Base-by-base conservation (phyloP, 768 basidiomycete genomes). In the Hirschioporus abietinus region DNA sequence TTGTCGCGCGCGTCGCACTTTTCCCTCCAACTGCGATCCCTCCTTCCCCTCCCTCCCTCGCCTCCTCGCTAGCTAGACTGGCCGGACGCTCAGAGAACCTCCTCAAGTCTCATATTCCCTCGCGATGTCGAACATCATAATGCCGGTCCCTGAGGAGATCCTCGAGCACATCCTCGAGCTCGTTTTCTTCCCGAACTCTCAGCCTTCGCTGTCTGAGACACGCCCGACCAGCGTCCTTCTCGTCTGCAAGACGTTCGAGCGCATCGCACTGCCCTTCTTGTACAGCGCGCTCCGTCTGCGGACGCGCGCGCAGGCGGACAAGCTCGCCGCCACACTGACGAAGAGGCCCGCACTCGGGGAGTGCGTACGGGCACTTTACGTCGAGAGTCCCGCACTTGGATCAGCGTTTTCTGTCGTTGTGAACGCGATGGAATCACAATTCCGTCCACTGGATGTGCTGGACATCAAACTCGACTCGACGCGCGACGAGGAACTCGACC, bases 241-340 rank as follows among this genome's bases (percentile, higher is more conserved):
- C 42, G 42, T 52, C 60, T 87, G 76, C 63, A 81, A 75, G 52
- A 71, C 76, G 25, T 86, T 88, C 76, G 74, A 80, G 59, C 81
- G 89, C 67, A 87, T 90, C 67, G 81, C 79, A 1, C 81, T 81
- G 0, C 87, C 88, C 1, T 78, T 88, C 15, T 80, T 86, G 68
- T 89, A 89, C 77, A 78, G 83, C 71, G 78, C 80, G 58, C 67
- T 89, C 58, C 77, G 79, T 70, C 71, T 90, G 60, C 76, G 72
- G 42, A 77, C 82, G 0, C 68, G 79, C 0, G 36, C 64, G 12
- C 82, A 86, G 25, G 75, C 85, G 0, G 68, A 70, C 12, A 68
- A 73, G 9, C 78, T 82, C 15, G 72, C 76, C n/a, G 70, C 68
- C 20, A 78, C 82, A 0, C 78, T 88, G 36, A 64, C 69, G 0